Evolutionary conservation across 2,329 filamentous ascomycete genomes (phyloP), one percentile per base, ranked within the genome.

Genomic region (Exophiala lecanii-corni): DNA sequence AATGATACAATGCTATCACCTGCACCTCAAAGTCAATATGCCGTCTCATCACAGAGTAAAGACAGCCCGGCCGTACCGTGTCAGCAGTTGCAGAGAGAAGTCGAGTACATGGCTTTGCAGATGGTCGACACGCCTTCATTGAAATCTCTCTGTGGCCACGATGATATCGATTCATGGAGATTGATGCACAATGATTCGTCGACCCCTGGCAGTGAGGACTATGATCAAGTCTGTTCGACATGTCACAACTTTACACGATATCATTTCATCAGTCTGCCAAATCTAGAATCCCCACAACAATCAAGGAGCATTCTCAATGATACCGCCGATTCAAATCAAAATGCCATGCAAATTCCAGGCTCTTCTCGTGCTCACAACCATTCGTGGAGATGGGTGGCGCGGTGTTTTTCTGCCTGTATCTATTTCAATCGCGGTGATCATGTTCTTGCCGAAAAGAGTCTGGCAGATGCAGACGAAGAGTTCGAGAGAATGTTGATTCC

Each of bases 321-420:
- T n/a, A 33, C 34, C 6, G 17, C 35, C 16, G 37, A 42, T 12
- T 17, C 36, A 34, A 9, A 38, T 16, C 25, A 41, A n/a, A 41
- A 38, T 19, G 46, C 46, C 9, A 36, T 54, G 3, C 44, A 50
- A 18, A 32, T 56, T 9, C 52, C 54, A 9, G 39, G 50, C 2
- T 51, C 51, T 17, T 49, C 54, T n/a, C 52, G 48, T 9, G 47
- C 39, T 7, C 51, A 54, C 20, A 44, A 56, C 19, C 48, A 53
- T 31, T 52, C 53, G 10, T 55, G 48, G 50, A 45, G 41, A 34
- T 56, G 54, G 54, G 50, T 55, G 21, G 52, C 53, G 9, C 54
- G 50, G 16, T 56, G 53, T 45, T 56, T 56, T 38, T 47, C 51
- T 2, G 51, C 54, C 21, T 56, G 53, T 36, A 56, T 56, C 31